phyloP scores from a whole-genome alignment of 106 monocot genomes.

The Allium cepa region DNA sequence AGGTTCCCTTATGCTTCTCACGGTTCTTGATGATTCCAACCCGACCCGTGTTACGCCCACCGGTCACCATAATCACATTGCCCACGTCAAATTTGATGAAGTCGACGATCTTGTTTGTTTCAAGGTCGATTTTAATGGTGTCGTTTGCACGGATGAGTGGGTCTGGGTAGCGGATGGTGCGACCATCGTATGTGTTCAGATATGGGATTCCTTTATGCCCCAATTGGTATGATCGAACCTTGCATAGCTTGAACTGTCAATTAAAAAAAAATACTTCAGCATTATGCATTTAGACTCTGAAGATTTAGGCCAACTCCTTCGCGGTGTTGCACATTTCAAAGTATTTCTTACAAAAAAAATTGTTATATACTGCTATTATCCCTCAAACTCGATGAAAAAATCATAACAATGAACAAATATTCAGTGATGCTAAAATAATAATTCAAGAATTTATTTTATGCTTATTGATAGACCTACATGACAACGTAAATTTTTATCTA shows the following conservation, averaged over 20 bases:
- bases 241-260: slow-evolving; percentile 82
- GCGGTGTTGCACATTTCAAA: too few species aligned
- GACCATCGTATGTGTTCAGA: slow-evolving; percentile 78
- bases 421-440: too few species aligned
- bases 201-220: slow-evolving; percentile 86
- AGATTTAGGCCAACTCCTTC: too few species aligned
- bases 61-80: slow-evolving; percentile 90
- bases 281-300: too few species aligned
- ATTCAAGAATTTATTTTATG: too few species aligned
- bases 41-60: slow-evolving; percentile 80
- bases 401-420: too few species aligned
- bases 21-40: slow-evolving; percentile 91
- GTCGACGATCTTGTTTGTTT: slow-evolving; percentile 72
- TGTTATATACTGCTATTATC: too few species aligned
- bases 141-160: slow-evolving; percentile 85
- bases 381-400: too few species aligned
- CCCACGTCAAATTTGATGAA: slow-evolving; percentile 96
- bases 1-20: slow-evolving; percentile 88
- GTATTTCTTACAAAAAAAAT: too few species aligned
- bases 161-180: slow-evolving; percentile 88
- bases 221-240: slow-evolving; percentile 71
- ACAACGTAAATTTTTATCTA: too few species aligned
- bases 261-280: neutral
- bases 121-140: slow-evolving; percentile 80
- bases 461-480: too few species aligned